Evolutionary conservation across 2,329 filamentous ascomycete species (phyloP).

Genomic region (Aotearoamyces nothofagi): DNA sequence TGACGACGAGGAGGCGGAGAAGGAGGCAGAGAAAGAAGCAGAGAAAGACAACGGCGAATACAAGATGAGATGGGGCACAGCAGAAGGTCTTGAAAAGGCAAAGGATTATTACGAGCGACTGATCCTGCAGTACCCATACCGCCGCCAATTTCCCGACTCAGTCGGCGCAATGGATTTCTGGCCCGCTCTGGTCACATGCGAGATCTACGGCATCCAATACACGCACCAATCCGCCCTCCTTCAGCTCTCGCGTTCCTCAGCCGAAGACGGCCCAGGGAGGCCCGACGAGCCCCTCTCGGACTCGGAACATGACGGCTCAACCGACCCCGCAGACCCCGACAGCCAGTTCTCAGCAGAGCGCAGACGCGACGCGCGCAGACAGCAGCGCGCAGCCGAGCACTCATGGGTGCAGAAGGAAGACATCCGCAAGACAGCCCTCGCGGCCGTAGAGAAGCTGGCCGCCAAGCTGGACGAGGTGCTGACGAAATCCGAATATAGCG

Average conservation of each 20-base stretch:
- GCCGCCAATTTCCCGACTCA: conserved; percentile 39
- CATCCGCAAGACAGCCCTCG: conserved; percentile 11
- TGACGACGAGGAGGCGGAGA: conserved; percentile 5
- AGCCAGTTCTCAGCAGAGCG: conserved; percentile 9
- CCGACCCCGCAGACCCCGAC: conserved; percentile 10
- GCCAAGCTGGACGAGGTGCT: conserved; percentile 57
- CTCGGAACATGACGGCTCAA: conserved; percentile 10
- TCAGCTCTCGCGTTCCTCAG: conserved; percentile 18
- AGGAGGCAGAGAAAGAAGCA: conserved; percentile 3
- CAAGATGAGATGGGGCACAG: conserved; percentile 24
- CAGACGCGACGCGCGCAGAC: conserved; percentile 6
- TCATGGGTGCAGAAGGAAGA: conserved; percentile 16
- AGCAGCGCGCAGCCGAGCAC: conserved; percentile 8
- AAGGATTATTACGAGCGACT: conserved; percentile 63
- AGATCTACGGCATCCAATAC: conserved; percentile 60
- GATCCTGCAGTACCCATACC: conserved; percentile 60
- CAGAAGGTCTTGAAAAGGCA: conserved; percentile 37
- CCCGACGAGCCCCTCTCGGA: conserved; percentile 8
- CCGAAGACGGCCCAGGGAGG: conserved; percentile 15
- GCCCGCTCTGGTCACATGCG: conserved; percentile 64
- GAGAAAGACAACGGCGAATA: conserved; percentile 1
- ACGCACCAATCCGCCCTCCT: conserved; percentile 34
- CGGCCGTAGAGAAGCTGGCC: conserved; percentile 45
- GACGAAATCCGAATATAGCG: conserved; percentile 53
- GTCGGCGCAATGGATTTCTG: conserved; percentile 64